Evolutionary conservation across 345 rosid species (phyloP).

Genomic region (Bretschneidera sinensis): DNA sequence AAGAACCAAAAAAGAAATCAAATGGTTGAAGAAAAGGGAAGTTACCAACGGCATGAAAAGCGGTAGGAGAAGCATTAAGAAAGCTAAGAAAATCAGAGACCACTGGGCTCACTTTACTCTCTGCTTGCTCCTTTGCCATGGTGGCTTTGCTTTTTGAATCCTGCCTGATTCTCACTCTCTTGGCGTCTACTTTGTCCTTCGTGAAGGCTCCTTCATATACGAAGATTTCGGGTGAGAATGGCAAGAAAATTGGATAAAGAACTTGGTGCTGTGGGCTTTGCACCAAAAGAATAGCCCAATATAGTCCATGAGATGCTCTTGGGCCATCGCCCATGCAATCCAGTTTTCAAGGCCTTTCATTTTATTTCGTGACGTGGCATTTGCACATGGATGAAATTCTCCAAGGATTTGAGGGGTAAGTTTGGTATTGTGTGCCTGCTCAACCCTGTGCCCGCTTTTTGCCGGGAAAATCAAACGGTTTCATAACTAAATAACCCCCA

Average conservation of each 20-base stretch:
- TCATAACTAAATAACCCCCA: constrained; percentile 1
- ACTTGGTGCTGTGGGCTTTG: too few relatives aligned
- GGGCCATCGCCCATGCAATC: too few relatives aligned
- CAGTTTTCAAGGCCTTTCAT: too few relatives aligned
- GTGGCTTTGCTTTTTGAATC: neutral
- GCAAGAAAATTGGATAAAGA: too few relatives aligned
- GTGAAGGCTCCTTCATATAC: too few relatives aligned
- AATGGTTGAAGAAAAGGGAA: neutral
- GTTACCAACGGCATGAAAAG: constrained; percentile 97
- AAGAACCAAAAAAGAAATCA: neutral
- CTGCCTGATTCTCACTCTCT: neutral
- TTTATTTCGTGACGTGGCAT: too few relatives aligned
- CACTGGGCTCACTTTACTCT: constrained; percentile 26
- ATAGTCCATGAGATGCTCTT: too few relatives aligned
- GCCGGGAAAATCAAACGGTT: constrained; percentile 20
- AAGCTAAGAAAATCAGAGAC: constrained; percentile 66
- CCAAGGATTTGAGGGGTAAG: neutral
- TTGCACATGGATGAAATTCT: too few relatives aligned
- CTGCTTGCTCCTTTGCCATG: constrained; percentile 31
- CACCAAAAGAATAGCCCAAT: too few relatives aligned
- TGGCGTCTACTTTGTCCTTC: too few relatives aligned
- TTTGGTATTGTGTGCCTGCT: too few relatives aligned
- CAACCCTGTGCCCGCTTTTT: neutral
- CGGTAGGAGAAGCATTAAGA: constrained; percentile 95
- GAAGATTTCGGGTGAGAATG: too few relatives aligned